These are phyloP conservation scores for Ogataea hybrid DNA, from an alignment of 1,139 yeast species.

Conservation along the genomic window DNA sequence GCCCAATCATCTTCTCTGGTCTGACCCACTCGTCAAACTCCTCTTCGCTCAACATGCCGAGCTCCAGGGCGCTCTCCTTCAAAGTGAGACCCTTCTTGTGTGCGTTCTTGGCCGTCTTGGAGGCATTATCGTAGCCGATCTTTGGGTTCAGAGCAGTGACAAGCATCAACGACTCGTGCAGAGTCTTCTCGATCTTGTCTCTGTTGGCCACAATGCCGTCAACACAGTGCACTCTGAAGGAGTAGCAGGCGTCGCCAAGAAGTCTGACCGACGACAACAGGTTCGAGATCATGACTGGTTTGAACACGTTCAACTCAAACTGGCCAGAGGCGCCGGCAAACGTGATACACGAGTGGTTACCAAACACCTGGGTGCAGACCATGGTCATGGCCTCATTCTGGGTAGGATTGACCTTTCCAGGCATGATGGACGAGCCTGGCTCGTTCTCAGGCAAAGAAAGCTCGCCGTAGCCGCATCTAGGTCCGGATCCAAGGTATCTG, in stretches of 20 bases:
- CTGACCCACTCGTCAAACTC: slow-evolving; percentile 97
- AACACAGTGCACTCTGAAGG: slow-evolving; percentile 93
- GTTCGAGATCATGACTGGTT: slow-evolving; percentile 93
- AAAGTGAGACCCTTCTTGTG: slow-evolving; percentile 96
- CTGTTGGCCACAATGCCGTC: slow-evolving; percentile 90
- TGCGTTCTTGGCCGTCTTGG: slow-evolving; percentile 97
- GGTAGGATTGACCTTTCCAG: slow-evolving; percentile 98
- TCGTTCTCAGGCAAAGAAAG: slow-evolving; percentile 94
- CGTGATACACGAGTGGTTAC: slow-evolving; percentile 92
- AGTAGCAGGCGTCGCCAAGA: slow-evolving; percentile 82
- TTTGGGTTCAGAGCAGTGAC: slow-evolving; percentile 98
- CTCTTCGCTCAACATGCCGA: slow-evolving; percentile 74
- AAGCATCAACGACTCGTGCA: slow-evolving; percentile 95
- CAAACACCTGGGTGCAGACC: slow-evolving; percentile 97
- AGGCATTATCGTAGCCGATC: slow-evolving; percentile 96
- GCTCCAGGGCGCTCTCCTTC: slow-evolving; percentile 90
- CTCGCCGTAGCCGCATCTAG: slow-evolving; percentile 99
- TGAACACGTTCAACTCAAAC: slow-evolving; percentile 96
- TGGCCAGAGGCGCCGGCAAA: slow-evolving; percentile 99
- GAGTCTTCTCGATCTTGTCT: slow-evolving; percentile 78
- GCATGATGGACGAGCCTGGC: slow-evolving; percentile 99
- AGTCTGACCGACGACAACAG: slow-evolving; percentile 83
- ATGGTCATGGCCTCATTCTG: slow-evolving; percentile 98
- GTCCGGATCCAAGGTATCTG: slow-evolving; percentile 97
- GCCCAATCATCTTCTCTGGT: slow-evolving; percentile 98